These are phyloP conservation scores for Vigna reflexopilosa DNA, from an alignment of 306 rosid genomes.

Conservation along the genomic window DNA sequence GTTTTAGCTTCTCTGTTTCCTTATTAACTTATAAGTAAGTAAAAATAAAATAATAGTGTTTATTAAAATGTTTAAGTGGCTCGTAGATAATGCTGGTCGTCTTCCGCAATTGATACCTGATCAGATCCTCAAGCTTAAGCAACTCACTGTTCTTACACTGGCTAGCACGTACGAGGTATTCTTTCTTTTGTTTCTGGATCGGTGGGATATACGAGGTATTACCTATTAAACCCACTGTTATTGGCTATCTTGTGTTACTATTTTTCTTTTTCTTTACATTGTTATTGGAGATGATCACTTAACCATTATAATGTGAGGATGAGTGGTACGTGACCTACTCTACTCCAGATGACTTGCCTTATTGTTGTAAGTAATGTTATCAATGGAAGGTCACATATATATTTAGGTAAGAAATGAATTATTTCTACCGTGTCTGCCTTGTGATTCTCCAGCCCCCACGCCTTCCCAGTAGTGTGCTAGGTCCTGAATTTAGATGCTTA, in stretches of 20 bases:
- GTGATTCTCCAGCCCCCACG: neutral
- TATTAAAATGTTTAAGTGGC: constrained; percentile 25
- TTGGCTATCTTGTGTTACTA: neutral
- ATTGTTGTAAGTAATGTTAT: too few relatives aligned
- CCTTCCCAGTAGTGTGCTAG: neutral
- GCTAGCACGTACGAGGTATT: constrained; percentile 87
- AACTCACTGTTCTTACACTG: constrained; percentile 97
- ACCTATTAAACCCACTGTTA: constrained; percentile 8
- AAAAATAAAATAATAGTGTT: constrained; percentile 12
- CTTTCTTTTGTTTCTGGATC: too few relatives aligned
- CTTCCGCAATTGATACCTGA: constrained; percentile 75
- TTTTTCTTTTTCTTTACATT: too few relatives aligned
- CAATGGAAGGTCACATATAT: too few relatives aligned
- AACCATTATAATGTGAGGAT: too few relatives aligned
- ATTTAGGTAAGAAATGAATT: neutral
- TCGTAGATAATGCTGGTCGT: constrained; percentile 65
- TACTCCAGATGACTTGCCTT: too few relatives aligned
- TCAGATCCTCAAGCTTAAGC: constrained; percentile 88
- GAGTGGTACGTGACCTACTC: too few relatives aligned
- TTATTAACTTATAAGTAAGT: neutral
- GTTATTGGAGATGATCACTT: too few relatives aligned
- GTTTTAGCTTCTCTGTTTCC: neutral
- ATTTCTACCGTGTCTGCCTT: neutral
- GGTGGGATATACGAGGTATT: constrained; percentile 77
- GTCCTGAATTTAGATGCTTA: neutral